phyloP scores from a whole-genome alignment of 2,329 filamentous ascomycete genomes.

The Clarireedia sp. region DNA sequence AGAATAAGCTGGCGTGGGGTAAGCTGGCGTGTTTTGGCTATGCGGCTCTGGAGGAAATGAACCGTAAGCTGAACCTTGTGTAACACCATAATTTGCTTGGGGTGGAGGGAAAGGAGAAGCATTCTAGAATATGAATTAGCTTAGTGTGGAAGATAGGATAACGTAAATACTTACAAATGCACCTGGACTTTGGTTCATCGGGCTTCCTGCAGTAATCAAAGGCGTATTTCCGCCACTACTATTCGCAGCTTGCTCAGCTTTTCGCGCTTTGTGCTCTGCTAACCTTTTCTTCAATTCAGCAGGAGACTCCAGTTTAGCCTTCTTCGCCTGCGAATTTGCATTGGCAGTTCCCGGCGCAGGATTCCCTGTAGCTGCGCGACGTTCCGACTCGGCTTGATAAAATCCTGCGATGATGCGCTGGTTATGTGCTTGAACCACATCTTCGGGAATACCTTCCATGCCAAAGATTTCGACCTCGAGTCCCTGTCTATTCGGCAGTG shows the following conservation, averaged over 20 bases:
- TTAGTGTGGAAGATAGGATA: background rate
- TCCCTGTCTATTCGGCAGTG: slow-evolving; percentile 74
- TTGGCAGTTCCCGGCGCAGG: slow-evolving; percentile 55
- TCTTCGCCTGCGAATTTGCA: slow-evolving; percentile 58
- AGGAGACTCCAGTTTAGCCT: slow-evolving; percentile 63
- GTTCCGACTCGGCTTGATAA: slow-evolving; percentile 77
- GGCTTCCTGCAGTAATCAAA: slow-evolving; percentile 31
- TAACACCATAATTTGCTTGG: slow-evolving; percentile 21
- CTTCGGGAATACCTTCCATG: slow-evolving; percentile 92
- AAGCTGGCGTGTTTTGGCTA: slow-evolving; percentile 33
- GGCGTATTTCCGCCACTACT: slow-evolving; percentile 52
- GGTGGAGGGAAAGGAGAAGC: slow-evolving; percentile 27
- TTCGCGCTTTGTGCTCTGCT: slow-evolving; percentile 66
- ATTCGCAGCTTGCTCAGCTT: slow-evolving; percentile 51
- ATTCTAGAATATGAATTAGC: slow-evolving; percentile 23
- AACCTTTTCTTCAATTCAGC: slow-evolving; percentile 75
- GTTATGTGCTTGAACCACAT: slow-evolving; percentile 74
- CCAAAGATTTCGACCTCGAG: slow-evolving; percentile 95
- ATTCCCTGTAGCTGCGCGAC: slow-evolving; percentile 76
- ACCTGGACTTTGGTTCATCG: slow-evolving; percentile 43
- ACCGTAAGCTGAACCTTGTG: slow-evolving; percentile 29
- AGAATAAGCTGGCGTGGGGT: slow-evolving; percentile 34
- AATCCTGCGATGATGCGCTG: slow-evolving; percentile 79
- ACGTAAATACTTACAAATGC: slow-evolving; percentile 47
- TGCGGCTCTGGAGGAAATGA: slow-evolving; percentile 30